Base-by-base conservation (phyloP, 2,329 filamentous ascomycete species). In the Clonostachys byssicola region DNA sequence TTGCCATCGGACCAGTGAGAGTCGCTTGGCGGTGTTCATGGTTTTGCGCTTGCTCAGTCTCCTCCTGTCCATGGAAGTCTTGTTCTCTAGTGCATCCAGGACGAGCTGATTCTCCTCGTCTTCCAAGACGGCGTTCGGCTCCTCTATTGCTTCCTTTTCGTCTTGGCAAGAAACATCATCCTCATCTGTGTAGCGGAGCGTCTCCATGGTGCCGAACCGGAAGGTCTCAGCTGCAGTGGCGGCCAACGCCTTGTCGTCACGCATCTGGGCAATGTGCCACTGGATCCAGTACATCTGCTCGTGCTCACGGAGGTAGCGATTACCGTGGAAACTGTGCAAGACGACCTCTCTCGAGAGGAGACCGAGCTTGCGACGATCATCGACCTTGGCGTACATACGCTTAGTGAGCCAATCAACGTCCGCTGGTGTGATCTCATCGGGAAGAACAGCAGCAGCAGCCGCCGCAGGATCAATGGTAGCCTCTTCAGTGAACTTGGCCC, bases 321-420 rank as follows among this genome's bases (percentile, higher is more conserved):
- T 75, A 4, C 79, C 78, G 44, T 74, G 74, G 60, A 83, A 83
- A 12, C 72, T 77, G 52, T 79, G 78, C 47, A 80, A 74, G 5
- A 83, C 80, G 40, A 81, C 81, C 40, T 68, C 67, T 18, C 80
- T 72, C 2, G 75, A 77, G 63, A 75, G 74, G 72, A 83, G 79
- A 41, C 80, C 80, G 4, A 83, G 65, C 50, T 75, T 74, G 52
- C 75, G 70, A 34, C 80, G 74, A 52, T 80, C 74, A 1, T 75
- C 70, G 6, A 65, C 70, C 63, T 82, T 81, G n/a, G 77, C 75
- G 56, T 82, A 79, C 79, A 84, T 83, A 35, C 80, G 71, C 42
- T 66, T 63, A 2, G 75, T 77, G 53, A 83, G 77, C 56, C 64
- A 66, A 30, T 71, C 66, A 14, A 82, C 77, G 40, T 83, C 77